Conservation (phyloP, 257 asterid species). For the Solanum lignicaule region DNA sequence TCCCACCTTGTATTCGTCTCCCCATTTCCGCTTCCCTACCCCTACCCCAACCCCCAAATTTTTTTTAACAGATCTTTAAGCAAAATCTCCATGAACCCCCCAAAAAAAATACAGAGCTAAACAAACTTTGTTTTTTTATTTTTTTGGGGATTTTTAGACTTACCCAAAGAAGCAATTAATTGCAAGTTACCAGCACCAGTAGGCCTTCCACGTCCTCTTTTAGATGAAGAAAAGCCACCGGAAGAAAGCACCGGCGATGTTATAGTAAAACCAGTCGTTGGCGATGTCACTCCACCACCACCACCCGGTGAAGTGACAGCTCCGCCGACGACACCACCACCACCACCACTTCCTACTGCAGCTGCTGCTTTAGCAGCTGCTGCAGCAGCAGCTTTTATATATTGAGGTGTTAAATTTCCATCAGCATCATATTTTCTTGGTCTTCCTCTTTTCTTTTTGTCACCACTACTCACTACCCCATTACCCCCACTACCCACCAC, state of each 20-base stretch:
- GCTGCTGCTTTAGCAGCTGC: constrained; percentile 7
- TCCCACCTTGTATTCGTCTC: not conserved
- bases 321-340: not conserved
- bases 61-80: not conserved
- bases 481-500: constrained; percentile 15
- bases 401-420: constrained; percentile 62
- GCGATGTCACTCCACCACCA: constrained; percentile 12
- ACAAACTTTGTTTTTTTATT: not conserved
- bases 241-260: constrained; percentile 44
- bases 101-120: not conserved
- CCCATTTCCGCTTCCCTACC: not conserved
- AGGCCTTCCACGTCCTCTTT: constrained; percentile 52
- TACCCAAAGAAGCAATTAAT: constrained; percentile 57
- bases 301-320: not conserved
- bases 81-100: not conserved
- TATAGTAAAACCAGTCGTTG: constrained; percentile 46
- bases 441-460: constrained; percentile 78
- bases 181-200: constrained; percentile 37
- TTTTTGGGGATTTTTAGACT: not conserved
- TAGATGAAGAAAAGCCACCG: constrained; percentile 28
- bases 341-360: not conserved
- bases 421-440: constrained; percentile 82
- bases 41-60: not conserved
- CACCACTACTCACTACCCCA: constrained; percentile 15
- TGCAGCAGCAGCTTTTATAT: constrained; percentile 18